A percentile compares a stretch with the other conserved stretches of the same genome.
Conservation (phyloP, 371 early-diverging fungal genomes). For the Cokeromyces recurvatus region DNA sequence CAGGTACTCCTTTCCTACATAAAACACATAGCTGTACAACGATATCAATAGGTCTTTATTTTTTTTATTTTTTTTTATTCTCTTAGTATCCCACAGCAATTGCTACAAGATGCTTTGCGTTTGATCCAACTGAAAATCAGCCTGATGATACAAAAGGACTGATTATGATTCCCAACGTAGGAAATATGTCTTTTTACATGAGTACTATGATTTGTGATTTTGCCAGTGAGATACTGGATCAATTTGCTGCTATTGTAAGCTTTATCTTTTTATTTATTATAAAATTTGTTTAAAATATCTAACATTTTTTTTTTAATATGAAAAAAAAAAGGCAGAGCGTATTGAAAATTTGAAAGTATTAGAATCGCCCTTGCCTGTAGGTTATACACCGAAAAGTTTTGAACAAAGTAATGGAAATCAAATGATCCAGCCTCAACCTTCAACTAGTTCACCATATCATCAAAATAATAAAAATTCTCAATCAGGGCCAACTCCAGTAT, state of each 20-base stretch:
- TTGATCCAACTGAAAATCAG: slow-evolving; percentile 74
- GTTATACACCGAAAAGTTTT: no score
- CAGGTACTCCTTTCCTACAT: no score
- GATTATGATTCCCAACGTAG: slow-evolving; percentile 79
- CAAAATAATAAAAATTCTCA: neutral
- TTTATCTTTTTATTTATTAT: neutral
- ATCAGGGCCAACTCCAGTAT: slow-evolving; percentile 9
- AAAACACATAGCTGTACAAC: no score
- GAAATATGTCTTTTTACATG: slow-evolving; percentile 73
- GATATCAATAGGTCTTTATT: no score
- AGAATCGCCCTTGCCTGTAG: slow-evolving; percentile 32
- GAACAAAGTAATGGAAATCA: no score
- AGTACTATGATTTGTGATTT: slow-evolving; percentile 72
- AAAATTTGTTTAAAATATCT: no score
- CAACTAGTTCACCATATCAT: slow-evolving; percentile 9
- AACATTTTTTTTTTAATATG: neutral
- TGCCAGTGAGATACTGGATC: slow-evolving; percentile 62
- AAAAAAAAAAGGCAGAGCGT: slow-evolving; percentile 18
- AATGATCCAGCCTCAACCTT: slow-evolving; percentile 13
- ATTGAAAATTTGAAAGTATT: slow-evolving; percentile 31
- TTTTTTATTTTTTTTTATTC: no score
- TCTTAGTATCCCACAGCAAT: slow-evolving; percentile 73
- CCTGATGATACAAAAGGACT: slow-evolving; percentile 71
- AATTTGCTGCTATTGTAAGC: slow-evolving; percentile 36
- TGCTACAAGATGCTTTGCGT: slow-evolving; percentile 75